phyloP scores from a whole-genome alignment of 176 grass and related monocot species.

The Triticum dicoccoides region DNA sequence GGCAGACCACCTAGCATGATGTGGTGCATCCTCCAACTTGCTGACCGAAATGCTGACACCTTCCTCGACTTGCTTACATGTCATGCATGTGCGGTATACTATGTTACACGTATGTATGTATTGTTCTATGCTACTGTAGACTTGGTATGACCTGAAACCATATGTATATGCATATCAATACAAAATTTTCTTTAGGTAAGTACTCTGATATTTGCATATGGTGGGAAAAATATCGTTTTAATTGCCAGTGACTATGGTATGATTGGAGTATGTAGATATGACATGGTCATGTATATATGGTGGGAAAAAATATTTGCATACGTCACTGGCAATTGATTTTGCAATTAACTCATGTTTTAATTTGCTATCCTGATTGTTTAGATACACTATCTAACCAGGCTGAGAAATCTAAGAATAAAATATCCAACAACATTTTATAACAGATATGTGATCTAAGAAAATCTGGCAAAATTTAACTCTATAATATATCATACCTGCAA shows the following conservation, averaged over 20 bases:
- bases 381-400: background rate
- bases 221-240: no score
- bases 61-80: background rate
- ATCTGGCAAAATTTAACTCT: background rate
- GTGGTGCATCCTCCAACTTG: background rate
- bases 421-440: background rate
- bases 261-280: no score
- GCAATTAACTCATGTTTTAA: background rate
- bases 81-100: background rate
- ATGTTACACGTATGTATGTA: background rate
- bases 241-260: no score
- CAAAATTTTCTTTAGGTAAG: background rate
- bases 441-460: no score
- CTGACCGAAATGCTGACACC: background rate
- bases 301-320: background rate
- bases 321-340: background rate
- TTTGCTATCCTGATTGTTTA: background rate
- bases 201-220: no score
- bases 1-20: slow-evolving; percentile 13
- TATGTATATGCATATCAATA: no score
- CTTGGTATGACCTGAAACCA: no score
- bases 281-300: no score
- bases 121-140: background rate
- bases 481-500: background rate
- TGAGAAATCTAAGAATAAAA: background rate